Conservation (phyloP, 1,139 yeast species). For the Hemisphaericaspora subhashii region DNA sequence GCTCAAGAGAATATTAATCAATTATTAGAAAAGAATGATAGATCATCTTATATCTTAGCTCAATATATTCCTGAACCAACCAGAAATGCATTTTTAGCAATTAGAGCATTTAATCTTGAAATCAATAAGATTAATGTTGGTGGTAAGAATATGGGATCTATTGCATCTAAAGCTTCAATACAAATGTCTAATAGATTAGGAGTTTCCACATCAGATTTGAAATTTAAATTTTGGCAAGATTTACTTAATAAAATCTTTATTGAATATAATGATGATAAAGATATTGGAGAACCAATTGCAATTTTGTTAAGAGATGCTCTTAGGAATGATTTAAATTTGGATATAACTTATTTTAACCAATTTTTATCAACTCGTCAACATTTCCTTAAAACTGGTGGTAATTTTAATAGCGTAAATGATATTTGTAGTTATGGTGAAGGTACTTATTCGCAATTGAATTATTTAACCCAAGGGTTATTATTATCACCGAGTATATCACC, state of each 20-base stretch:
- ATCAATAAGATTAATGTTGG: slow-evolving; percentile 59
- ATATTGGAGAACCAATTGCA: slow-evolving; percentile 66
- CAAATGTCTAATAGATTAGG: slow-evolving; percentile 38
- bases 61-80: slow-evolving; percentile 72
- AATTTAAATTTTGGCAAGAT: slow-evolving; percentile 65
- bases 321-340: slow-evolving; percentile 50
- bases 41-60: slow-evolving; percentile 65
- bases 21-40: slow-evolving; percentile 49
- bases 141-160: slow-evolving; percentile 35
- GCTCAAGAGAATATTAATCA: slow-evolving; percentile 46
- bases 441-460: slow-evolving; percentile 71
- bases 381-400: slow-evolving; percentile 41
- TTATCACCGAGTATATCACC: slow-evolving; percentile 62
- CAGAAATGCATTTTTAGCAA: slow-evolving; percentile 65
- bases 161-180: slow-evolving; percentile 29
- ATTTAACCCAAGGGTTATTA: slow-evolving; percentile 61
- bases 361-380: slow-evolving; percentile 62
- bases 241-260: slow-evolving; percentile 42
- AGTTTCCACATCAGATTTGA: slow-evolving; percentile 49
- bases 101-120: slow-evolving; percentile 69
- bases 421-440: slow-evolving; percentile 84
- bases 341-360: slow-evolving; percentile 56
- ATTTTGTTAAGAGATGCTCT: slow-evolving; percentile 54
- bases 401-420: slow-evolving; percentile 53
- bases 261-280: slow-evolving; percentile 24